Evolutionary conservation across 148 eudicot species (phyloP).

Genomic region (Bassia scoparia): DNA sequence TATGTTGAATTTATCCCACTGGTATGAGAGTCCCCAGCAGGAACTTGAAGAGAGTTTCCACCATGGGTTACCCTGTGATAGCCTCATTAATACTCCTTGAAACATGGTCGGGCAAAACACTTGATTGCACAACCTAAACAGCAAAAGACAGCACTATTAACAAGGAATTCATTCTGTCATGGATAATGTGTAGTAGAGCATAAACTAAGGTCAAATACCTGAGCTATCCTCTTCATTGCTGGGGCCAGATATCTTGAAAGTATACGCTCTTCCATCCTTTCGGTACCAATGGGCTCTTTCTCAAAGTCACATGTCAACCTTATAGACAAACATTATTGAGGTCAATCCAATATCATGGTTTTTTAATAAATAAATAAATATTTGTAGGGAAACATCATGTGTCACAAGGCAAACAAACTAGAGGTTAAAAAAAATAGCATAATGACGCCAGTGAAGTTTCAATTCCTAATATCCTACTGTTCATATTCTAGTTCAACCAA

Average conservation of each 20-base stretch:
- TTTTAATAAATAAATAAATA: too few species aligned
- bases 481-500: too few species aligned
- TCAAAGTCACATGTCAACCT: constrained; percentile 96
- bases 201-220: constrained; percentile 36
- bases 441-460: background rate
- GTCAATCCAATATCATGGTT: constrained; percentile 17
- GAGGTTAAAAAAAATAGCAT: background rate
- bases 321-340: constrained; percentile 23
- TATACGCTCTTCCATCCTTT: constrained; percentile 77
- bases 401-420: background rate
- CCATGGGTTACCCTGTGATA: constrained; percentile 88
- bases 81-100: constrained; percentile 82
- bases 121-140: constrained; percentile 77
- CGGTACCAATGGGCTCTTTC: constrained; percentile 87
- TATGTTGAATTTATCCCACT: constrained; percentile 86
- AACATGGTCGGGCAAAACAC: constrained; percentile 94
- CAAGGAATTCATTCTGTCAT: background rate
- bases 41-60: constrained; percentile 86
- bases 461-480: background rate
- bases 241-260: constrained; percentile 88
- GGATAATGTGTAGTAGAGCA: background rate
- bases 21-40: constrained; percentile 66
- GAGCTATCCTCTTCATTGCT: constrained; percentile 81
- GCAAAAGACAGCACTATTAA: background rate
- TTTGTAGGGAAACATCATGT: too few species aligned